These are phyloP conservation scores for Aphanomyces astaci DNA, from an alignment of 352 stramenopile genomes.

Conservation along the genomic window DNA sequence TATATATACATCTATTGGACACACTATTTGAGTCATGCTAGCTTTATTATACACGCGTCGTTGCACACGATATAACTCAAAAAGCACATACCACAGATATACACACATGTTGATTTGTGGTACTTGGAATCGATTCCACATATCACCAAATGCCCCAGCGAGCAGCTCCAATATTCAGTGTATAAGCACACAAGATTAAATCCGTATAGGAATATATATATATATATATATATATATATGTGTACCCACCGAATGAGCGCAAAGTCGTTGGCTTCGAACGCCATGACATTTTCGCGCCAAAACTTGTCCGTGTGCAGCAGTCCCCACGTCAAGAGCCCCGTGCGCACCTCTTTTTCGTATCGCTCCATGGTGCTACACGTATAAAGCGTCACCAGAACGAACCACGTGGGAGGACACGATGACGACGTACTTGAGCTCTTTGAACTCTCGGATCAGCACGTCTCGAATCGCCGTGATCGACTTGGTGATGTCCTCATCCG, in stretches of 20 bases:
- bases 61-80: too few species aligned
- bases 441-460: constrained; percentile 80
- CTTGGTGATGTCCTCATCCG: constrained; percentile 91
- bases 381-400: background rate
- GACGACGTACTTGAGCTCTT: constrained; percentile 72
- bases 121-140: too few species aligned
- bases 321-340: constrained; percentile 92
- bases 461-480: constrained; percentile 67
- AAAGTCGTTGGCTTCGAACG: constrained; percentile 96
- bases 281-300: constrained; percentile 97
- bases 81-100: too few species aligned
- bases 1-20: too few species aligned
- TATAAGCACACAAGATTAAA: too few species aligned
- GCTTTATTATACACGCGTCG: too few species aligned
- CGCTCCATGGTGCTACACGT: constrained; percentile 88
- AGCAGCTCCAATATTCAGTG: too few species aligned
- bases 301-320: constrained; percentile 97
- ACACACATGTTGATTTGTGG: too few species aligned
- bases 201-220: too few species aligned
- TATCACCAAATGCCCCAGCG: too few species aligned
- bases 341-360: constrained; percentile 94
- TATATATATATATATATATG: too few species aligned
- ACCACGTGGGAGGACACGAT: background rate
- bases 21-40: too few species aligned
- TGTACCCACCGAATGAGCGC: constrained; percentile 78